Percentiles rank a stretch among this genome's conserved stretches.
Conservation (phyloP, 306 rosid genomes). For the Canavalia gladiata region DNA sequence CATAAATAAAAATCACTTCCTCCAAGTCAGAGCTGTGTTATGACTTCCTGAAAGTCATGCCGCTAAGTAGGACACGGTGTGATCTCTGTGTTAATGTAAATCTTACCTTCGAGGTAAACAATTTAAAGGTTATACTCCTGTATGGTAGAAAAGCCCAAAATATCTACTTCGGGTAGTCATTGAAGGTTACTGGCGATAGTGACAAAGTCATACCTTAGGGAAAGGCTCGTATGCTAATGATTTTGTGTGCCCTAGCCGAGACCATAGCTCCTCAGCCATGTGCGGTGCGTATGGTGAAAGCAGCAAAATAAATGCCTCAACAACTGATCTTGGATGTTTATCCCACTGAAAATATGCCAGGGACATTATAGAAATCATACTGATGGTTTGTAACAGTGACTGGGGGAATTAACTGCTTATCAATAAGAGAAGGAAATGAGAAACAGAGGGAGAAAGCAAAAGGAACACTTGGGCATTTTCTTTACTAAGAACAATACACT, state of each 20-base stretch:
- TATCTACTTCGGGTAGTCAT: neutral
- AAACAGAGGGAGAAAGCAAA: neutral
- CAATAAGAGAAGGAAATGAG: neutral
- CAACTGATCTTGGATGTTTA: conserved; percentile 73
- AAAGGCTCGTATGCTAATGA: conserved; percentile 83
- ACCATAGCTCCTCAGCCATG: conserved; percentile 97
- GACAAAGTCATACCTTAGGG: conserved; percentile 70
- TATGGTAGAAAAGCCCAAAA: conserved; percentile 3
- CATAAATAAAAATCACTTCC: neutral
- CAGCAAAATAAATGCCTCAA: conserved; percentile 85
- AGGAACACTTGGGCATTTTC: conserved; percentile 24
- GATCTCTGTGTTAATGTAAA: neutral
- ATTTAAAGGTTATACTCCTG: neutral
- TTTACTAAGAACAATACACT: neutral
- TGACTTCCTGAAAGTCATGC: neutral
- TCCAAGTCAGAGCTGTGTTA: neutral
- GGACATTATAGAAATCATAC: conserved; percentile 21
- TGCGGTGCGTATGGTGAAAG: conserved; percentile 98
- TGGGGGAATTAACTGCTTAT: conserved; percentile 22
- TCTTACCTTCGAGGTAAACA: neutral
- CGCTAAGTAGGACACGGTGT: neutral
- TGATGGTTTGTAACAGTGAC: neutral
- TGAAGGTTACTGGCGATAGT: neutral
- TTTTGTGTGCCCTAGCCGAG: conserved; percentile 83
- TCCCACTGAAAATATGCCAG: conserved; percentile 79